phyloP scores from a whole-genome alignment of 2,329 filamentous ascomycete genomes.

The Onygenales sp. region DNA sequence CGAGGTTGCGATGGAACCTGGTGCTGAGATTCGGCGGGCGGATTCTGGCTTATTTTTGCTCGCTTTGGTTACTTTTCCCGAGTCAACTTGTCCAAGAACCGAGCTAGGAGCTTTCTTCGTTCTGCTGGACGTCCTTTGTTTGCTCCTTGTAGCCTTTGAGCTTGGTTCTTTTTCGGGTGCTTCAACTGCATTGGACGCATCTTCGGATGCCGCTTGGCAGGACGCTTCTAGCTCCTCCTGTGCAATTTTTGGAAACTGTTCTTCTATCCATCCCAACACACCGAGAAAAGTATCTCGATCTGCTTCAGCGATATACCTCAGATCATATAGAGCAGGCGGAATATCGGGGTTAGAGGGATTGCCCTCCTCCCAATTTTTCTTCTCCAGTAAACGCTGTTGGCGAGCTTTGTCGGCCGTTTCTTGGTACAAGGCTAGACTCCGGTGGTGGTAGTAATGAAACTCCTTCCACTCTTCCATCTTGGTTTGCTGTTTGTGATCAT shows the following conservation, averaged over 20 bases:
- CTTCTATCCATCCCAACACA: constrained; percentile 2
- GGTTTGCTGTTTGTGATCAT: constrained; percentile 3
- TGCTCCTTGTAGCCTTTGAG: not conserved
- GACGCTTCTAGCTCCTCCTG: not conserved
- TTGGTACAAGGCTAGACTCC: not conserved
- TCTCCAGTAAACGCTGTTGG: not conserved
- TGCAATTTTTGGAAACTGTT: constrained; percentile 1
- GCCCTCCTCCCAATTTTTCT: not conserved
- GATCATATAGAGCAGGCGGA: not conserved
- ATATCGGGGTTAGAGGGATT: not conserved
- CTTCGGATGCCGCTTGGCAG: no score
- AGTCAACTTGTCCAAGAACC: not conserved
- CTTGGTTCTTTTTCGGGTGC: not conserved
- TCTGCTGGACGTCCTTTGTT: not conserved
- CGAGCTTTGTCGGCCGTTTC: not conserved
- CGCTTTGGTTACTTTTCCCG: not conserved
- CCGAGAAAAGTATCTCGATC: not conserved
- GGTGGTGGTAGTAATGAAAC: constrained; percentile 4
- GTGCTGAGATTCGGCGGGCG: not conserved
- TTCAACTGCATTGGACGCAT: not conserved
- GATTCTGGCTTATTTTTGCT: not conserved
- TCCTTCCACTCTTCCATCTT: constrained; percentile 7
- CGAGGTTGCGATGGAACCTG: not conserved
- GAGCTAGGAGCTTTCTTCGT: not conserved
- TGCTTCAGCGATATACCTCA: not conserved